Conservation (phyloP, 164 flowering plant genomes). For the Nymphaea thermarum region DNA sequence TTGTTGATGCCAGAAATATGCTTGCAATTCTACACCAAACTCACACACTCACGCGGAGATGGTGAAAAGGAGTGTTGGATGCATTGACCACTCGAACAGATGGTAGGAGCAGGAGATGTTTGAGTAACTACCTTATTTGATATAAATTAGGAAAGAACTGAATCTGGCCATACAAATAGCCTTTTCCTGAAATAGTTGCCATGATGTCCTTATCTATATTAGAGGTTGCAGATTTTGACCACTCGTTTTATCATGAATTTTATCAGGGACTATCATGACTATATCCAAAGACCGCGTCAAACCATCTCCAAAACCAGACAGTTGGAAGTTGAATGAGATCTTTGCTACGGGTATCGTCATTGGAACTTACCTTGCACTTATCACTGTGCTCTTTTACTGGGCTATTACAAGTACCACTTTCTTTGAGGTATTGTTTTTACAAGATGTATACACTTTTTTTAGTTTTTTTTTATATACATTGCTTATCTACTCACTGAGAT, state of each 20-base stretch:
- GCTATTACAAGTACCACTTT: constrained; percentile 33
- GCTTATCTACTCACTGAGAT: background rate
- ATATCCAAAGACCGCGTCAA: constrained; percentile 74
- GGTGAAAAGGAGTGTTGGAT: too few relatives aligned
- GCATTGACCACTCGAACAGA: too few relatives aligned
- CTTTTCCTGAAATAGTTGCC: too few relatives aligned
- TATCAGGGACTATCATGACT: constrained; percentile 80
- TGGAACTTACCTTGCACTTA: constrained; percentile 79
- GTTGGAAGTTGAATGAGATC: constrained; percentile 82
- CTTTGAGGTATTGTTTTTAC: constrained; percentile 57
- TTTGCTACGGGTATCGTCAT: constrained; percentile 79
- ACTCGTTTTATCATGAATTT: background rate
- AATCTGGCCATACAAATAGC: too few relatives aligned
- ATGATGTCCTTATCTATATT: too few relatives aligned
- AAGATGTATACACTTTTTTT: constrained; percentile 1
- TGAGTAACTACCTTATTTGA: too few relatives aligned
- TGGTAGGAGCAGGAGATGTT: too few relatives aligned
- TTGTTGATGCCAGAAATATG: too few relatives aligned
- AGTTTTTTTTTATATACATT: background rate
- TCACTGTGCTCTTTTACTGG: constrained; percentile 83
- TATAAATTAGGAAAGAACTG: too few relatives aligned
- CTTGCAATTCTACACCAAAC: too few relatives aligned
- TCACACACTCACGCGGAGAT: too few relatives aligned
- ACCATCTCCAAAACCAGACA: constrained; percentile 84
- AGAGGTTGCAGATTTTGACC: too few relatives aligned